Conservation (phyloP, 2,329 filamentous ascomycete genomes). For the Alternaria sp. region DNA sequence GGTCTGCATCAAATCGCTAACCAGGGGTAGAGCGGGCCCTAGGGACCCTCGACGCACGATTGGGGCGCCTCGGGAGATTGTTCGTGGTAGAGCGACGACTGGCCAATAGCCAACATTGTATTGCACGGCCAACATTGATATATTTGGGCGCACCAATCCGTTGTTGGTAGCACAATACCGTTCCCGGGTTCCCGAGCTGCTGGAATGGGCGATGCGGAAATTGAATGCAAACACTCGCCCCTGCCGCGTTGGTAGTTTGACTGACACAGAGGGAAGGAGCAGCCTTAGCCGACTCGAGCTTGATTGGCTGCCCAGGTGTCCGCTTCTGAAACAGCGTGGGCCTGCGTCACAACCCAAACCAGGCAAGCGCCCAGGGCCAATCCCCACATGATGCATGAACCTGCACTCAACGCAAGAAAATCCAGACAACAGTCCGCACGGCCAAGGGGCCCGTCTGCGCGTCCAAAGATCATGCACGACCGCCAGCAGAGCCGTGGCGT, state of each 20-base stretch:
- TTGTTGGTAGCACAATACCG: not conserved
- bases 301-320: slow-evolving; percentile 28
- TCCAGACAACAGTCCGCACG: slow-evolving; percentile 5
- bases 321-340: slow-evolving; percentile 24
- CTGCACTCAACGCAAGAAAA: slow-evolving; percentile 14
- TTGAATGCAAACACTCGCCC: slow-evolving; percentile 16
- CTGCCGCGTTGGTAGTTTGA: not conserved
- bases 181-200: slow-evolving; percentile 4
- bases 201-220: slow-evolving; percentile 9
- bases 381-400: slow-evolving; percentile 26
- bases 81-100: slow-evolving; percentile 5
- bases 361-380: slow-evolving; percentile 16
- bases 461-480: slow-evolving; percentile 21
- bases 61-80: slow-evolving; percentile 27
- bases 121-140: not conserved
- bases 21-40: not conserved
- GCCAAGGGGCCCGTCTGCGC: slow-evolving; percentile 15
- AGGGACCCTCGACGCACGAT: slow-evolving; percentile 17
- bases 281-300: slow-evolving; percentile 5
- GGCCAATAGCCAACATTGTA: not conserved
- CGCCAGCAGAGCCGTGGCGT: slow-evolving; percentile 12
- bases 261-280: slow-evolving; percentile 11
- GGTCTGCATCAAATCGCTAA: not conserved
- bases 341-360: slow-evolving; percentile 14
- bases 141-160: not conserved